Conservation (phyloP, 2,329 filamentous ascomycete genomes). For the Alternaria ventricosa region DNA sequence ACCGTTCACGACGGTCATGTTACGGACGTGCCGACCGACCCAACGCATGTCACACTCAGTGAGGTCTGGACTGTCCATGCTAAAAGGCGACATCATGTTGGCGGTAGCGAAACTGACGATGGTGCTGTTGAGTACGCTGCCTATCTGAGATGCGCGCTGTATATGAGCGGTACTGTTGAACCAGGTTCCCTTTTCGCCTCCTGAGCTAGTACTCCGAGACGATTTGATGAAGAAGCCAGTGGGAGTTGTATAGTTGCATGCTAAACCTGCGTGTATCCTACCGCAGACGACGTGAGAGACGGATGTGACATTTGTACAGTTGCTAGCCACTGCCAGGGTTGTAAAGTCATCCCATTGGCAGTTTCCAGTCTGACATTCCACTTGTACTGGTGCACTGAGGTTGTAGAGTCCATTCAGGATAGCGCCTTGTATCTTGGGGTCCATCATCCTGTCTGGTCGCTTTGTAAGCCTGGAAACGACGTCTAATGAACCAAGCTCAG, state of each 20-base stretch:
- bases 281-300: fast-evolving
- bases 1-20: not conserved
- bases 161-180: slow-evolving; percentile 1
- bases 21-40: not conserved
- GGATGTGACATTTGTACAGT: not conserved
- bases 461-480: not conserved
- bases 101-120: not conserved
- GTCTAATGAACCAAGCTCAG: too few relatives aligned
- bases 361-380: slow-evolving; percentile 2
- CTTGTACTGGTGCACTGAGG: not conserved
- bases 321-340: not conserved
- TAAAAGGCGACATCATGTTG: not conserved
- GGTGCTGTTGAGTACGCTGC: not conserved
- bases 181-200: not conserved
- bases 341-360: slow-evolving; percentile 2
- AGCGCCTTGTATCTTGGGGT: slow-evolving; percentile 4
- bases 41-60: not conserved
- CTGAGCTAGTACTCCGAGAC: not conserved
- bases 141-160: not conserved
- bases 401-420: slow-evolving; percentile 3
- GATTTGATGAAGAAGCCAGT: not conserved
- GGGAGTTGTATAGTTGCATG: not conserved
- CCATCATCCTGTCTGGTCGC: not conserved
- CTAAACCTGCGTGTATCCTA: not conserved
- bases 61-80: not conserved